Evolutionary conservation across 2,329 filamentous ascomycete species (phyloP).

Genomic region (Aquanectria penicillioides): DNA sequence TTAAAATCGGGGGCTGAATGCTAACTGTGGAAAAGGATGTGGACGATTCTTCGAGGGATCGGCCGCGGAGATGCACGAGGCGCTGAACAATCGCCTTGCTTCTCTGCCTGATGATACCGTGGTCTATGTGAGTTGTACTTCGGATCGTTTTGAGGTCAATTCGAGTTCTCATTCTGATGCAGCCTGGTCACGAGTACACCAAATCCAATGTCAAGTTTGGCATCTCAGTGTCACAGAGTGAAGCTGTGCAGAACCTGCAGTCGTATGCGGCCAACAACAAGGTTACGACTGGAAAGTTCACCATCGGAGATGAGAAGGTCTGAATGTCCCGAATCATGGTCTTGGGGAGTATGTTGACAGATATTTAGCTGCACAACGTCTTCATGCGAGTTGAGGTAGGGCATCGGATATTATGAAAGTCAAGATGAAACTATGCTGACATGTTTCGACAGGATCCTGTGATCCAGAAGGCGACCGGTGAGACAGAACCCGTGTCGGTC

Average conservation of each 20-base stretch:
- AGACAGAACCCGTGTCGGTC: constrained; percentile 82
- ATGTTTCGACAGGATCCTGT: constrained; percentile 71
- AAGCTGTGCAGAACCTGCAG: constrained; percentile 80
- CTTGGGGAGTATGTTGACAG: constrained; percentile 1
- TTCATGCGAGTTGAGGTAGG: constrained; percentile 90
- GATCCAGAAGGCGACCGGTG: constrained; percentile 85
- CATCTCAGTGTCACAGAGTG: constrained; percentile 77
- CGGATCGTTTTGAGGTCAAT: neutral
- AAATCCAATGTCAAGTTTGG: constrained; percentile 94
- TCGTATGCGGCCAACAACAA: constrained; percentile 81
- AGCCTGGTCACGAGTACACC: constrained; percentile 99
- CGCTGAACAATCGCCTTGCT: constrained; percentile 86
- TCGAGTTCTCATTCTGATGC: constrained; percentile 17
- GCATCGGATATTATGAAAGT: constrained; percentile 13
- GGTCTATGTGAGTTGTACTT: constrained; percentile 75
- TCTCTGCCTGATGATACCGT: constrained; percentile 88
- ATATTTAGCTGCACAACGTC: constrained; percentile 84
- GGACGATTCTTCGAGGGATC: constrained; percentile 96
- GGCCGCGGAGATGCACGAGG: constrained; percentile 89
- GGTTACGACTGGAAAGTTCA: constrained; percentile 95
- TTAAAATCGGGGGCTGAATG: neutral
- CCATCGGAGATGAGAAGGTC: constrained; percentile 97
- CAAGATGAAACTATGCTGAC: neutral
- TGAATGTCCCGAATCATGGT: constrained; percentile 10
- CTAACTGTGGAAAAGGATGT: constrained; percentile 69